Evolutionary conservation across 371 early-diverging fungal genomes (phyloP).

Genomic region (Mucor saturninus): DNA sequence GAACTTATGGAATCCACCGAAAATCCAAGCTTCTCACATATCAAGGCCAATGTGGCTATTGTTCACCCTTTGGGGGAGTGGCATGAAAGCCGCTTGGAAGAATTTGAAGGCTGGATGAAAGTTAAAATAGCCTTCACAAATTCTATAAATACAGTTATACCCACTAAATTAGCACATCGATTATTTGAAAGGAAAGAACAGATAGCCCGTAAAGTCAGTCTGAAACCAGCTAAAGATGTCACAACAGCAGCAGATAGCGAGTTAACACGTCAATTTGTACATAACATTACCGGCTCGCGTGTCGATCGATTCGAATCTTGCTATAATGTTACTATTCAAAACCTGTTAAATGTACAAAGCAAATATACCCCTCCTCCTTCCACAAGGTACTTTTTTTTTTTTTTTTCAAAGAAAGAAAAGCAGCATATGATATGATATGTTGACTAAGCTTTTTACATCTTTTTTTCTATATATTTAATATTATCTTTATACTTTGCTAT

Average conservation of each 20-base stretch:
- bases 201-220: background rate
- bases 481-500: no score
- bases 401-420: no score
- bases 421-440: no score
- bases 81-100: background rate
- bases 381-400: no score
- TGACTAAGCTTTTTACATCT: no score
- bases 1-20: background rate
- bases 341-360: background rate
- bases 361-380: background rate
- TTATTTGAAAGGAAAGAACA: conserved; percentile 6
- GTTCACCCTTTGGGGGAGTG: conserved; percentile 42
- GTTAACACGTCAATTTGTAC: conserved; percentile 13
- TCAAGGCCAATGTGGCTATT: conserved; percentile 31
- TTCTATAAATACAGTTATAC: background rate
- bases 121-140: conserved; percentile 16
- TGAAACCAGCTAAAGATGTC: conserved; percentile 4
- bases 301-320: conserved; percentile 2
- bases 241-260: conserved; percentile 10
- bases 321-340: background rate
- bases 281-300: conserved; percentile 5
- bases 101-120: conserved; percentile 27
- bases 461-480: no score
- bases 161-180: background rate
- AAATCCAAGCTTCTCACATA: conserved; percentile 8